phyloP scores from a whole-genome alignment of 2,329 filamentous ascomycete genomes.

The Nothophaeocryptopus gaeumannii region DNA sequence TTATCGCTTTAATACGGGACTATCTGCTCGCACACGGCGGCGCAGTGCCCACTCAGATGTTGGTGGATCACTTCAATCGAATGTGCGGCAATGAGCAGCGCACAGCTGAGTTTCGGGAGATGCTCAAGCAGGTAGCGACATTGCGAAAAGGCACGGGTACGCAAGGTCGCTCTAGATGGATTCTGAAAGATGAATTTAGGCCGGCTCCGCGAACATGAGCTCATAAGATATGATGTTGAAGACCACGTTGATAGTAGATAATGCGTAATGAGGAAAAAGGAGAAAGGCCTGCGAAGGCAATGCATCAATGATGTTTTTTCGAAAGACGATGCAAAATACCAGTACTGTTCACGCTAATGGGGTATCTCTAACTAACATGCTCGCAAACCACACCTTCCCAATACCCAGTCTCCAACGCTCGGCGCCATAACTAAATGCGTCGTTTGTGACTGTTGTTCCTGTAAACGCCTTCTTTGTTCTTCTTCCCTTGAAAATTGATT shows the following conservation, averaged over 20 bases:
- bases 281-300: too few relatives aligned
- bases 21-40: conserved; percentile 79
- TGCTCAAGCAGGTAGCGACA: conserved; percentile 71
- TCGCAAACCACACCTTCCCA: too few relatives aligned
- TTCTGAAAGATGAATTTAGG: conserved; percentile 56
- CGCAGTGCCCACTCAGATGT: conserved; percentile 73
- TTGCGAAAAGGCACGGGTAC: conserved; percentile 57
- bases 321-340: neutral
- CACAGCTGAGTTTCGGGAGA: conserved; percentile 76
- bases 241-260: neutral
- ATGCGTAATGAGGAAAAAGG: neutral
- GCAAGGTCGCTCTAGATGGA: conserved; percentile 51
- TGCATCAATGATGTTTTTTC: too few relatives aligned
- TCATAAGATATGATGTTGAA: neutral
- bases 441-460: too few relatives aligned
- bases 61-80: conserved; percentile 86
- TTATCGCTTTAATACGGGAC: conserved; percentile 61
- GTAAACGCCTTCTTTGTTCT: too few relatives aligned
- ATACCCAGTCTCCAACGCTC: too few relatives aligned
- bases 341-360: conserved; percentile 14
- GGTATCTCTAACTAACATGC: conserved; percentile 19
- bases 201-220: neutral
- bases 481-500: too few relatives aligned
- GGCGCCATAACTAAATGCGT: too few relatives aligned
- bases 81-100: conserved; percentile 68